These are phyloP conservation scores for Tuber calosporum DNA, from an alignment of 495 filamentous ascomycete species.

Conservation along the genomic window DNA sequence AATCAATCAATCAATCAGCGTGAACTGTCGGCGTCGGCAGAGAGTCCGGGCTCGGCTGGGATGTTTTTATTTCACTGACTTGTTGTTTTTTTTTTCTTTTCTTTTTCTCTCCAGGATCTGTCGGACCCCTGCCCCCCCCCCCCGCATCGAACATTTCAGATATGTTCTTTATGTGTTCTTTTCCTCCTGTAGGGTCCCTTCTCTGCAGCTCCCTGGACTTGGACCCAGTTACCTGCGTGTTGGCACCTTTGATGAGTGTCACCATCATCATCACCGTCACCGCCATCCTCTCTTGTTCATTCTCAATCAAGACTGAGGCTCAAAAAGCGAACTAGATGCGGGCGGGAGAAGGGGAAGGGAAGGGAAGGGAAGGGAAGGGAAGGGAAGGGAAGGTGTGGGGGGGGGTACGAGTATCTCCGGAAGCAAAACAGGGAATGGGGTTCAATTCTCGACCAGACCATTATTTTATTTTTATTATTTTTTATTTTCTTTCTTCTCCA, in stretches of 20 bases:
- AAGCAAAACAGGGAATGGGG: not conserved
- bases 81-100: not conserved
- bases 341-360: too few species aligned
- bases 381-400: too few species aligned
- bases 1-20: not conserved
- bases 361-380: too few species aligned
- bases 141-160: not conserved
- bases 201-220: not conserved
- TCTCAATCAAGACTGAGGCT: not conserved
- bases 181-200: not conserved
- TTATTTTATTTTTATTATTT: not conserved
- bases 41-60: not conserved
- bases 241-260: not conserved
- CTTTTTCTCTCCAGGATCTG: too few species aligned
- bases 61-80: not conserved
- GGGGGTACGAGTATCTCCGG: not conserved
- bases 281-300: not conserved
- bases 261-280: not conserved
- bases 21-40: not conserved
- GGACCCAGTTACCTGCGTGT: slow-evolving; percentile 3
- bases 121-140: not conserved
- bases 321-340: not conserved
- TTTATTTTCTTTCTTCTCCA: too few species aligned
- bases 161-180: not conserved
- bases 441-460: not conserved